Evolutionary conservation across 2,329 filamentous ascomycete species (phyloP).

Genomic region (Xylaria sp.): DNA sequence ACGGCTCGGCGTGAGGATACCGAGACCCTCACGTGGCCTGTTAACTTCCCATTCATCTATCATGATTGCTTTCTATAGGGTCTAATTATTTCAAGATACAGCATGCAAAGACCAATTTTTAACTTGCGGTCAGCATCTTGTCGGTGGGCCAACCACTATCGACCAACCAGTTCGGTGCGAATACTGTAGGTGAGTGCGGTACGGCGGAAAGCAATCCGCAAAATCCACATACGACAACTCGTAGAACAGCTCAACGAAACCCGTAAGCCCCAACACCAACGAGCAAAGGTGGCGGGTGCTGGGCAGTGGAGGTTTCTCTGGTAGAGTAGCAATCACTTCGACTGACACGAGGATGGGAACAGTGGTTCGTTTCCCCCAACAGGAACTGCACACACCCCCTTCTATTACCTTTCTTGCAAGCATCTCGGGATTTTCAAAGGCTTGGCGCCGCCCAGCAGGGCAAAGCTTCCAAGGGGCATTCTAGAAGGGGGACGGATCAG

Average conservation of each 20-base stretch:
- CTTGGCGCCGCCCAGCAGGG: slow-evolving; percentile 9
- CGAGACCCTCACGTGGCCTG: slow-evolving; percentile 23
- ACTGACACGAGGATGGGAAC: not conserved
- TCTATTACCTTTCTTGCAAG: not conserved
- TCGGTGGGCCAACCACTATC: not conserved
- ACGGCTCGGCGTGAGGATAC: slow-evolving; percentile 11
- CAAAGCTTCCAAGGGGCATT: slow-evolving; percentile 10
- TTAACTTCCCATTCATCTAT: slow-evolving; percentile 3
- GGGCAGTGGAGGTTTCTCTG: slow-evolving; percentile 2
- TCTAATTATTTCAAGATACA: not conserved
- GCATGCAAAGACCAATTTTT: not conserved
- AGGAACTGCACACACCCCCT: not conserved
- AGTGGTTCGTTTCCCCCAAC: not conserved
- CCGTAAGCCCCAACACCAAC: slow-evolving; percentile 6
- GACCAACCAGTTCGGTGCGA: slow-evolving; percentile 6
- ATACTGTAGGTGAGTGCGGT: slow-evolving; percentile 23
- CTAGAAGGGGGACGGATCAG: not conserved
- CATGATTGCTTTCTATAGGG: not conserved
- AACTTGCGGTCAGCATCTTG: not conserved
- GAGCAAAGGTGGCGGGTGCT: not conserved
- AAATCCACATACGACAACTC: slow-evolving; percentile 5
- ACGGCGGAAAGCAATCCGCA: slow-evolving; percentile 24
- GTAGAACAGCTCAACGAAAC: slow-evolving; percentile 12
- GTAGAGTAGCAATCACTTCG: slow-evolving; percentile 8
- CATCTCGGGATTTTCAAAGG: not conserved